These are phyloP conservation scores for Cornus suecica DNA, from an alignment of 148 eudicot genomes.

Conservation along the genomic window DNA sequence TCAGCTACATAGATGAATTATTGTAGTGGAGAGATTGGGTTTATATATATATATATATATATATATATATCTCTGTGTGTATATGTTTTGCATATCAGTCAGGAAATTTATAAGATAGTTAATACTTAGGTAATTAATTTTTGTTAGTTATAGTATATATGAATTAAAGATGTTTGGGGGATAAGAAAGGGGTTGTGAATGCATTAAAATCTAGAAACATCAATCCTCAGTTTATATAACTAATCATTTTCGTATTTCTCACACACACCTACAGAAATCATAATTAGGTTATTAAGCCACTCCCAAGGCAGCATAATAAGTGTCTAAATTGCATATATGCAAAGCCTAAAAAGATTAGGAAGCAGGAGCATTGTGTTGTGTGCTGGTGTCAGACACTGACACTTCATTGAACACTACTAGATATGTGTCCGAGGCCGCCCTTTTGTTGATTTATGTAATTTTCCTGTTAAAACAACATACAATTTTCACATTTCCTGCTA, in stretches of 20 bases:
- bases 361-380: no score
- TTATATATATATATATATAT: no score
- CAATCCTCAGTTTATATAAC: not conserved
- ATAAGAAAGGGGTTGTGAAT: not conserved
- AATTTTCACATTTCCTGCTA: no score
- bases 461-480: no score
- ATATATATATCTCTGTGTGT: no score
- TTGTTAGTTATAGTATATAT: not conserved
- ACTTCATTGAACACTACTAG: no score
- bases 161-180: not conserved
- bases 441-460: no score
- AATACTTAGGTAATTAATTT: not conserved
- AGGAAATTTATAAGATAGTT: not conserved
- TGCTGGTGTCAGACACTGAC: no score
- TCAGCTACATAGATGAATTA: not conserved
- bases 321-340: not conserved
- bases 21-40: not conserved
- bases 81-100: no score
- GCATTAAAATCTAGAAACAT: not conserved
- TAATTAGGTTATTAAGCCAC: not conserved
- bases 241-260: not conserved
- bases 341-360: not conserved
- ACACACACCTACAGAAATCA: not conserved
- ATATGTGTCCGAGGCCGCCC: no score
- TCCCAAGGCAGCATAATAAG: not conserved